phyloP scores from a whole-genome alignment of 305 asterid genomes.

The Petunia hybrid region DNA sequence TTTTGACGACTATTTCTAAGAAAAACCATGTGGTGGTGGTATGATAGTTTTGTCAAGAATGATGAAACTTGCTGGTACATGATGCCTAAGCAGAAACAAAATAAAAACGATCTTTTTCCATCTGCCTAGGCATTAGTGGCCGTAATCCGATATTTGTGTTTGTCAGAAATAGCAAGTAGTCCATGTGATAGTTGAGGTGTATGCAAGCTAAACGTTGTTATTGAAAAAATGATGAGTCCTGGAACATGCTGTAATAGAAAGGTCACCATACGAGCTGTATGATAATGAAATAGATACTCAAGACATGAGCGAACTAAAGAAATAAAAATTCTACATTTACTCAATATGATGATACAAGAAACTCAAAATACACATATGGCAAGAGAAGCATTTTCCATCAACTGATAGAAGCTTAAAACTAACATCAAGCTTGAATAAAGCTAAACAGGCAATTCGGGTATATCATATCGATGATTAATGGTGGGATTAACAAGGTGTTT shows the following conservation, averaged over 20 bases:
- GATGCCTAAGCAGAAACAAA: neutral
- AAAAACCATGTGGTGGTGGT: neutral
- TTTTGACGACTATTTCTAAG: neutral
- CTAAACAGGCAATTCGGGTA: constrained; percentile 50
- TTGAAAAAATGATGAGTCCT: neutral
- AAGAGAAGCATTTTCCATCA: neutral
- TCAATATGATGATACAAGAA: neutral
- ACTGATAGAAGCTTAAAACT: neutral
- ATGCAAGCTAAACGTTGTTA: no score
- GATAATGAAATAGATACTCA: neutral
- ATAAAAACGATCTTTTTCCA: neutral
- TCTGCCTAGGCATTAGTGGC: no score
- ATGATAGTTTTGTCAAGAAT: neutral
- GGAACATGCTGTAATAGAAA: neutral
- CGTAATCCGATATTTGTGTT: neutral
- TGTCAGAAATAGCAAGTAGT: fast-evolving
- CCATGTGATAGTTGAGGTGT: neutral
- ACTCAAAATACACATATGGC: neutral
- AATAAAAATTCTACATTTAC: neutral
- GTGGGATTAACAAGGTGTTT: constrained; percentile 54
- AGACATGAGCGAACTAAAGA: neutral
- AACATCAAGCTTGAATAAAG: constrained; percentile 25
- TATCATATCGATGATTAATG: constrained; percentile 42
- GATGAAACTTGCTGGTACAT: neutral
- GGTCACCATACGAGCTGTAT: neutral